Percentiles rank a stretch among this genome's conserved stretches.
Conservation (phyloP, 495 filamentous ascomycete species). For the Penicillium herquei region DNA sequence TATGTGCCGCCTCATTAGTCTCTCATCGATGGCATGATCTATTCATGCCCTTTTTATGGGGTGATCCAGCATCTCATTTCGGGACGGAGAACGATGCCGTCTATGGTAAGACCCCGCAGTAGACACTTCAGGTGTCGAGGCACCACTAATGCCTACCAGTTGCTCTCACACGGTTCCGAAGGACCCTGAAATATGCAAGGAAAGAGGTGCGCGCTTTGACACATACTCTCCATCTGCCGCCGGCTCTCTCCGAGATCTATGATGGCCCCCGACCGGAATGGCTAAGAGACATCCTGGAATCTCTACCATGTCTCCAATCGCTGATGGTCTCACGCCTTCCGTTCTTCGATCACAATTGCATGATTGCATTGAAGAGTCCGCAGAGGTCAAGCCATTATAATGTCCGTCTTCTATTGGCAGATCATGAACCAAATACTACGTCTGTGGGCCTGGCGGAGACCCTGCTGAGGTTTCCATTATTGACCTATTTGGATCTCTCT, state of each 20-base stretch:
- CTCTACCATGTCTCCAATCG: conserved; percentile 58
- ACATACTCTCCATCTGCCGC: conserved; percentile 66
- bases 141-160: conserved; percentile 33
- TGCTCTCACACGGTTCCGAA: conserved; percentile 61
- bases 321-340: conserved; percentile 60
- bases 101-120: conserved; percentile 43
- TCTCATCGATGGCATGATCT: conserved; percentile 57
- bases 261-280: conserved; percentile 59
- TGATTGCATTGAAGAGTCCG: conserved; percentile 45
- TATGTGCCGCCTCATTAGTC: conserved; percentile 58
- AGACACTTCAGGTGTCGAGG: not conserved
- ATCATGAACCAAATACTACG: conserved; percentile 57
- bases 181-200: conserved; percentile 55
- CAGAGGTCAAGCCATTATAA: conserved; percentile 29
- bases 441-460: conserved; percentile 52
- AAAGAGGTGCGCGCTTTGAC: conserved; percentile 54
- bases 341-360: conserved; percentile 64
- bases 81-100: conserved; percentile 62
- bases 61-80: conserved; percentile 64
- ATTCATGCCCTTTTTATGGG: conserved; percentile 65
- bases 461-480: conserved; percentile 49
- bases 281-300: conserved; percentile 61
- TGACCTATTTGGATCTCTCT: conserved; percentile 62
- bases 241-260: conserved; percentile 64
- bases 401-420: conserved; percentile 56